Conservation (phyloP, 1,139 yeast species). For the Blastobotrys arbuscula region DNA sequence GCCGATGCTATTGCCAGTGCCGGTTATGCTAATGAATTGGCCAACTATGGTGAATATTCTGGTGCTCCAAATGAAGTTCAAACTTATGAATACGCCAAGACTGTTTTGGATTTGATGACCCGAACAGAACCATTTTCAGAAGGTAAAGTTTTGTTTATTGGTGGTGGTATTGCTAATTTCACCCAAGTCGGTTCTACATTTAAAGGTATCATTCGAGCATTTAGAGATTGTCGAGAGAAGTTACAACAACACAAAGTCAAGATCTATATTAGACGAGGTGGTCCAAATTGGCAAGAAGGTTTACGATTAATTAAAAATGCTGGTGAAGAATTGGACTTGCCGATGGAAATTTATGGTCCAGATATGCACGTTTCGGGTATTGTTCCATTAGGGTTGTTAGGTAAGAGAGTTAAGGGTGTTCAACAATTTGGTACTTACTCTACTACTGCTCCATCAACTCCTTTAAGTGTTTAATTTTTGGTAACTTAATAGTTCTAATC, state of each 20-base stretch:
- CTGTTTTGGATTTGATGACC: constrained; percentile 44
- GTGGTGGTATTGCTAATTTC: constrained; percentile 46
- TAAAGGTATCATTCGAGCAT: constrained; percentile 45
- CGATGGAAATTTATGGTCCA: constrained; percentile 46
- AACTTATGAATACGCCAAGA: constrained; percentile 45
- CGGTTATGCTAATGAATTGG: constrained; percentile 41
- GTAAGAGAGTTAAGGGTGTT: constrained; percentile 38
- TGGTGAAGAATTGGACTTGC: constrained; percentile 42
- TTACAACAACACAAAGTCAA: constrained; percentile 39
- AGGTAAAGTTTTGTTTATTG: constrained; percentile 42
- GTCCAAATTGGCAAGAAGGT: constrained; percentile 47
- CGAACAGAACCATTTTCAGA: constrained; percentile 38
- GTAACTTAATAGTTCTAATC: too few species aligned
- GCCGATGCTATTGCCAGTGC: constrained; percentile 46
- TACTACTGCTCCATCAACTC: constrained; percentile 32
- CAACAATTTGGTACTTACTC: constrained; percentile 35
- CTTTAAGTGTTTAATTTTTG: constrained; percentile 24
- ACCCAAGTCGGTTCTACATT: constrained; percentile 45
- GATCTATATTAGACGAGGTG: constrained; percentile 43
- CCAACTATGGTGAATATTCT: constrained; percentile 45
- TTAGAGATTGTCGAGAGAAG: constrained; percentile 38
- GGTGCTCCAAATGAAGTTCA: constrained; percentile 46
- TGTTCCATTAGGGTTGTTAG: constrained; percentile 39
- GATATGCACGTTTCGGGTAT: constrained; percentile 46
- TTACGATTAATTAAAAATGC: constrained; percentile 41